Evolutionary conservation across 2,329 filamentous ascomycete genomes (phyloP), one percentile per base, ranked within the genome.

Genomic region (Torrubiella hemipterigena): DNA sequence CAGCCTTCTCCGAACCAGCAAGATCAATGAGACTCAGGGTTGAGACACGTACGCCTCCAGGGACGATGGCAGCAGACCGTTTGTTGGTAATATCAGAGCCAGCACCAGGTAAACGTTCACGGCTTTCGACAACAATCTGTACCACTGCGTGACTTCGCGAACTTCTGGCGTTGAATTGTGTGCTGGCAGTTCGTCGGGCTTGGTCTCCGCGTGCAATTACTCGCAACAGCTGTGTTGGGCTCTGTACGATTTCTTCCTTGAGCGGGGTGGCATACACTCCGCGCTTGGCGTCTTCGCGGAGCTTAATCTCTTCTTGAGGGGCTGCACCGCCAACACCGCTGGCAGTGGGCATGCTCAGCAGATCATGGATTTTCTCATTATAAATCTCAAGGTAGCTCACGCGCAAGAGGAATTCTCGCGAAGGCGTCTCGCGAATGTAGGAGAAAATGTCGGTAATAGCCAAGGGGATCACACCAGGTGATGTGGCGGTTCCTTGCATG

Each of bases 381-480:
- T 98, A 98, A 38, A 98, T 98, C 60, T 98, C 91, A 39, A 98
- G 67, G 51, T 98, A 98, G 64, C 89, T 96, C 50, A 98, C 91
- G 39, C 91, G 80, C 35, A 98, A 69, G 35, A 98, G 59, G 43
- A 98, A 98, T 50, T 98, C 91, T 37, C 91, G 73, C 21, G 86
- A 84, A 0, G 91, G 91, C 1, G 91, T 96, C 59, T 98, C 91
- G 35, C 91, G 80, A 44, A 98, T 98, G 55, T 95, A 98, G 0
- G 91, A 96, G 56, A 98, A 98, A 31, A 98, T 98, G 51, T 98
- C 91, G 39, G 91, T 96, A 45, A 98, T 96, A 23, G 91, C 91
- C 23, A 96, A 67, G 6, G 91, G 91, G 34, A 98, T 98, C 17
- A 98, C 91, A 60, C 91, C 91, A 2, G 91, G 91, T 23, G 86